Conservation (phyloP, 345 rosid species). For the Erucastrum elatum region DNA sequence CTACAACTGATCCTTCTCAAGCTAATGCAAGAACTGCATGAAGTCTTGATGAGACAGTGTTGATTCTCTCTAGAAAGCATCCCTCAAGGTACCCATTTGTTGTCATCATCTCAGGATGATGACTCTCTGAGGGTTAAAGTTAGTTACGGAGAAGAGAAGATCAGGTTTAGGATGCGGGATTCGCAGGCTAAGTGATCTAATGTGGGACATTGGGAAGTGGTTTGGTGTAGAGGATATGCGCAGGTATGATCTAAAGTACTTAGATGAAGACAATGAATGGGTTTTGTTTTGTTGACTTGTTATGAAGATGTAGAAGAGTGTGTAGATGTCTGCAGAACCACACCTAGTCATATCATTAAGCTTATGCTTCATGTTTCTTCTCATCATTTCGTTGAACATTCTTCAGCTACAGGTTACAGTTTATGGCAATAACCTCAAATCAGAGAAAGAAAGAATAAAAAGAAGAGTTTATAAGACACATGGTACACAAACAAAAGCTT, state of each 20-base stretch:
- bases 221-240: slow-evolving; percentile 60
- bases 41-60: background rate
- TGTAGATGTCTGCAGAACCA: slow-evolving; percentile 56
- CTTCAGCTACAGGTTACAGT: slow-evolving; percentile 38
- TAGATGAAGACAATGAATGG: slow-evolving; percentile 97
- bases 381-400: slow-evolving; percentile 45
- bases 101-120: slow-evolving; percentile 45
- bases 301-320: slow-evolving; percentile 92
- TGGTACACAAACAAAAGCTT: background rate
- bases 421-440: slow-evolving; percentile 32
- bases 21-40: background rate
- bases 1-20: slow-evolving; percentile 21
- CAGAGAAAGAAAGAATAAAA: background rate
- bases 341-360: slow-evolving; percentile 55
- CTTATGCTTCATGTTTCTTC: slow-evolving; percentile 70
- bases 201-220: slow-evolving; percentile 65
- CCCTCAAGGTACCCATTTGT: slow-evolving; percentile 26
- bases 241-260: slow-evolving; percentile 72
- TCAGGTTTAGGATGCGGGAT: slow-evolving; percentile 60
- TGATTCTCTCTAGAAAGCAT: slow-evolving; percentile 42
- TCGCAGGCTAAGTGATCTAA: slow-evolving; percentile 51
- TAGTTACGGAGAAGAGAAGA: slow-evolving; percentile 60
- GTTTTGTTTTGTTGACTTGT: slow-evolving; percentile 62
- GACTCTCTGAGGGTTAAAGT: slow-evolving; percentile 67
- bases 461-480: slow-evolving; percentile 16